Evolutionary conservation across 2,329 filamentous ascomycete species (phyloP), one percentile per base, ranked within the genome.

Genomic region (Colletotrichum ledebouriae): DNA sequence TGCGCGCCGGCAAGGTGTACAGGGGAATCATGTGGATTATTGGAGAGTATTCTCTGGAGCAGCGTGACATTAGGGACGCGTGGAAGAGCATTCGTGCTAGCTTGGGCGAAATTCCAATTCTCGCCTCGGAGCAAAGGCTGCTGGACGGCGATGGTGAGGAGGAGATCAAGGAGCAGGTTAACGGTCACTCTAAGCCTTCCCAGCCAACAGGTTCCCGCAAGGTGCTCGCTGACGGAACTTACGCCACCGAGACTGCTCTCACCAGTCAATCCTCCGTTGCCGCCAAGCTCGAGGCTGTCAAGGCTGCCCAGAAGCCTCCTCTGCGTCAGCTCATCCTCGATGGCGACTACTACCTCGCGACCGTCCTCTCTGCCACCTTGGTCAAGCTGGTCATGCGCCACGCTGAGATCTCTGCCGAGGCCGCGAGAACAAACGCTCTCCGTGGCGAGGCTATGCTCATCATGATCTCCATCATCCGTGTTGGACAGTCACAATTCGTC

Each of bases 331-430:
- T 98, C 63, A 97, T 99, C 67, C 89, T 99, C 41, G 96, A 99
- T 73, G 96, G 96, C 65, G 96, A 99, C 80, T 99, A 97, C 82
- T 99, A 97, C 78, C 86, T 99, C 49, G 93, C 94, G 3, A 94
- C 96, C 1, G 96, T 98, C 7, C 88, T 99, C n/a, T 95, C 95
- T 1, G 96, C 94, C 7, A 98, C 95, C 1, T 87, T 99, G 66
- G 97, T 96, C 15, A 99, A 99, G 83, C 87, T 99, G 62, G 96
- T 99, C 58, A 97, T 99, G 94, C 92, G 96, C 60, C 94, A 98
- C 78, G 92, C 94, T 2, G 94, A 98, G 77, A 94, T 98, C 69
- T 98, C 95, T 1, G 84, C 91, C 25, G 95, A 98, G 74, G 81
- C 86, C 49, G 92, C 93, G 49, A 91, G 96, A 44, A 98, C 95